Base-by-base conservation (phyloP, 1,284 basidiomycete species). In the Tilletiopsis washingtonensis region DNA sequence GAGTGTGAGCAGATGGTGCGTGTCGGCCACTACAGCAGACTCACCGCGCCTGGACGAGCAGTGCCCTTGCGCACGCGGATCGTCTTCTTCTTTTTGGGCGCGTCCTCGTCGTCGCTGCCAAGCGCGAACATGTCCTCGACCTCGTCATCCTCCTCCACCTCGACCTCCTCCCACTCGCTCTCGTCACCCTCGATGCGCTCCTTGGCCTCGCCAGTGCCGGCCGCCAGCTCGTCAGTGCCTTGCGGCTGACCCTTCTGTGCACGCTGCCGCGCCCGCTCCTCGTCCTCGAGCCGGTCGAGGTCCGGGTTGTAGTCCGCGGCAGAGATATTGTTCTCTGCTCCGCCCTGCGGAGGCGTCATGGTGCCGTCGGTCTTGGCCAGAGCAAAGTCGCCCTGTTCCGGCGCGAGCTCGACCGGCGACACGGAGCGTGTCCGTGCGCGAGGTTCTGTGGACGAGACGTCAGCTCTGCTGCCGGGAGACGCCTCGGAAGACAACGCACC, bases 51-150 rank as follows among this genome's bases (percentile, higher is more conserved):
- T 12, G 27, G 38, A 4, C 52, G 25, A 17, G 24, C 43, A 11
- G 20, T 26, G 11, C 49, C 45, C 50, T 63, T 64, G 9, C 49
- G 37, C 3, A 59, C 37, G 3, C 61, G 54, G 17, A 69, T 50
- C 21, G 53, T 36, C 42, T 63, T 67, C 38, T 56, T 68, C 56
- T 57, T 66, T 26, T 53, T 64, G 36, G 49, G 44, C 2, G 45
- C 45, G 2, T 37, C 19, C 7, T 47, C 47, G 25, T 60, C 61
- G 26, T 64, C 61, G 21, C 56, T 27, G 3, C n/a, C 57, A 6
- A 72, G 41, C 29, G 64, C 56, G 50, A 72, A 72, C 67, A 72
- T 72, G 49, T 72, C 69, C 15, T 62, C 64, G 12, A 67, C 52
- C 4, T 62, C 57, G 40, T 69, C 64, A 0, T 67, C 58, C 17